A percentile compares a stretch with the other conserved stretches of the same genome.
Evolutionary conservation across 768 basidiomycete genomes (phyloP).

Genomic region (Mycena rebaudengoi): DNA sequence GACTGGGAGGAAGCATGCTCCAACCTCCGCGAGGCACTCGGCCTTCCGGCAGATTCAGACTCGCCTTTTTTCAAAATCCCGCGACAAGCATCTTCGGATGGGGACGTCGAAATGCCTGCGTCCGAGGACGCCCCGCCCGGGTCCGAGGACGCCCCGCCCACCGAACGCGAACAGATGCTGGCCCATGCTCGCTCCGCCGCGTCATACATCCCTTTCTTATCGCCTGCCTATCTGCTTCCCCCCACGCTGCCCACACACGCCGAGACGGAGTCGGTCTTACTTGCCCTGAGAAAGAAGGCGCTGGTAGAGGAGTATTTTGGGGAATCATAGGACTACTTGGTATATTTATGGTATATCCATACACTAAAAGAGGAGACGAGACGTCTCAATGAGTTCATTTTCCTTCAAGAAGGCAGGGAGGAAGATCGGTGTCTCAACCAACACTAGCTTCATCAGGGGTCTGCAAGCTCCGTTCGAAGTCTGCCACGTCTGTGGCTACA

Average conservation of each 20-base stretch:
- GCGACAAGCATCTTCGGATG: constrained; percentile 48
- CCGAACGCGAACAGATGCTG: constrained; percentile 28
- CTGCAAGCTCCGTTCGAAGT: too few species aligned
- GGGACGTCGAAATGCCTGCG: constrained; percentile 48
- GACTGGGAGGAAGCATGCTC: constrained; percentile 73
- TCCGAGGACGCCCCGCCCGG: constrained; percentile 43
- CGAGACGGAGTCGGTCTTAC: constrained; percentile 82
- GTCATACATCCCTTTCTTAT: constrained; percentile 78
- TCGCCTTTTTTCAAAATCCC: constrained; percentile 53
- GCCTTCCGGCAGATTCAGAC: constrained; percentile 59
- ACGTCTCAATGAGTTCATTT: too few species aligned
- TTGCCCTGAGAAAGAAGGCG: constrained; percentile 81
- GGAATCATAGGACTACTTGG: too few species aligned
- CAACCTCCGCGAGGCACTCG: constrained; percentile 62
- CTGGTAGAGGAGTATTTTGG: constrained; percentile 81
- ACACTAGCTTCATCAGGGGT: too few species aligned
- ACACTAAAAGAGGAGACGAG: too few species aligned
- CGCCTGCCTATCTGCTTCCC: constrained; percentile 73
- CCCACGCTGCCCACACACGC: constrained; percentile 79
- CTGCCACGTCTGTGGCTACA: too few species aligned
- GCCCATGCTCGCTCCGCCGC: constrained; percentile 67
- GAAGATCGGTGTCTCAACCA: too few species aligned
- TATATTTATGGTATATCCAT: too few species aligned
- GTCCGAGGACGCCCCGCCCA: constrained; percentile 29
- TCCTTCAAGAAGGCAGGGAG: too few species aligned